These are phyloP conservation scores for Paecilomyces niveus DNA, from an alignment of 2,329 filamentous ascomycete genomes.

Conservation along the genomic window DNA sequence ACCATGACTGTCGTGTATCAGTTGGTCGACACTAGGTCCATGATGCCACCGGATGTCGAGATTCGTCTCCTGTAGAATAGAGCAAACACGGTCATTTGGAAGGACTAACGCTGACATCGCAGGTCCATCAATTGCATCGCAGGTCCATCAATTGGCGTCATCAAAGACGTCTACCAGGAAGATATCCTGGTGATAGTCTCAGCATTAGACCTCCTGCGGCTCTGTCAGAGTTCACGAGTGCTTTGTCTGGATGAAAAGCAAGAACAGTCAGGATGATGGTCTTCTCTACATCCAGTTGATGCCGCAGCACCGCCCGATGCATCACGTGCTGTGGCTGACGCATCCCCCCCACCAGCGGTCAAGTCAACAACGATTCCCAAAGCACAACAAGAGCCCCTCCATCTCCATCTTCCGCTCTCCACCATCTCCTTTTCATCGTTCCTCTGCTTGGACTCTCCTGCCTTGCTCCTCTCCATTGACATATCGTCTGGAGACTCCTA, in stretches of 20 bases:
- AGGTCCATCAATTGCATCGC: background rate
- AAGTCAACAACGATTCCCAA: background rate
- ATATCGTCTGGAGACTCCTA: background rate
- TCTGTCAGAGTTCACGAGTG: background rate
- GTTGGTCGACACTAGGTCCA: background rate
- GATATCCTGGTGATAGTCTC: too few relatives aligned
- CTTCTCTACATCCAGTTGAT: background rate
- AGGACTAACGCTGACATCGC: background rate
- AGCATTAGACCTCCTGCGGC: too few relatives aligned
- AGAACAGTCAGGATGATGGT: too few relatives aligned
- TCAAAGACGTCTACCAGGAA: background rate
- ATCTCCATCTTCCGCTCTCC: background rate
- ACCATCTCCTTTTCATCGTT: background rate
- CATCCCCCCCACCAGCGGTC: background rate
- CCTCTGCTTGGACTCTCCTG: background rate
- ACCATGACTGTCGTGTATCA: background rate
- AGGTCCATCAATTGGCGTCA: background rate
- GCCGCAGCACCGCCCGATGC: background rate
- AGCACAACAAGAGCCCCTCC: background rate
- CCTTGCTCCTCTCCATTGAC: background rate
- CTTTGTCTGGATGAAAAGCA: background rate
- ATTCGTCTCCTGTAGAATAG: background rate
- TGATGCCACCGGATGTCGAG: background rate
- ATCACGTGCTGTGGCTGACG: constrained; percentile 1
- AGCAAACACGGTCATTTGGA: background rate